Base-by-base conservation (phyloP, 148 eudicot genomes). In the Linanthus parryae region DNA sequence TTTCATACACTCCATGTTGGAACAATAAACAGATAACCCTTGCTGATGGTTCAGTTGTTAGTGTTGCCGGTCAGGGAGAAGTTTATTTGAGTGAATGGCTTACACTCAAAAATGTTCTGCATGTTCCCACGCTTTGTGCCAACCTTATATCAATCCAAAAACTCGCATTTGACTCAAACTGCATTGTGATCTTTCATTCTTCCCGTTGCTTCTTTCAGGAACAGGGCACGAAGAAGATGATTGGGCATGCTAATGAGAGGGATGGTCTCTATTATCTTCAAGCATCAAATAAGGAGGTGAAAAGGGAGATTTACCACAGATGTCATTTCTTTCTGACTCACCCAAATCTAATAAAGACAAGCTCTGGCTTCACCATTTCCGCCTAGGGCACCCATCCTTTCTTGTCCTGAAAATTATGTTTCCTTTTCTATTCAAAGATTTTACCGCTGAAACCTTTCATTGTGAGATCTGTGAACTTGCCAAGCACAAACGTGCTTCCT, bases 181-280 rank as follows among this genome's bases (percentile, higher is more conserved):
- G 29, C 15, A 8, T 1, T 2, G 19, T 5, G 11, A 52, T 34
- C 3, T 52, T 52, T 10, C 11, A 2, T 7, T 13, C 57, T 1
- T 4, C 57, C 7, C 30, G 23, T 34, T 52, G 57, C 36, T 16
- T 10, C 3, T 52, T 52, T 36, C 29, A 34, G 3, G 57, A 52
- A 2, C 18, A 18, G 12, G 0, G 11, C 7, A 2, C 18, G 19
- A 17, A 43, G 9, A 35, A 5, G 44, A 34, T 14, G 37, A 52
- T 33, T 51, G 41, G 19, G 2, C 15, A 43, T 35, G 41, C 8
- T 36, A 52, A 49, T 7, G 2, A 29, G 5, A 2, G 11, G n/a
- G 5, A 19, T 0, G 52, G 18, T 10, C 6, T 27, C 3, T 40
- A 40, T 11, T n/a, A 3, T 2, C 3, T 40, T 40, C n/a, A n/a